Conservation (phyloP, 495 filamentous ascomycete genomes). For the Poronia punctata region DNA sequence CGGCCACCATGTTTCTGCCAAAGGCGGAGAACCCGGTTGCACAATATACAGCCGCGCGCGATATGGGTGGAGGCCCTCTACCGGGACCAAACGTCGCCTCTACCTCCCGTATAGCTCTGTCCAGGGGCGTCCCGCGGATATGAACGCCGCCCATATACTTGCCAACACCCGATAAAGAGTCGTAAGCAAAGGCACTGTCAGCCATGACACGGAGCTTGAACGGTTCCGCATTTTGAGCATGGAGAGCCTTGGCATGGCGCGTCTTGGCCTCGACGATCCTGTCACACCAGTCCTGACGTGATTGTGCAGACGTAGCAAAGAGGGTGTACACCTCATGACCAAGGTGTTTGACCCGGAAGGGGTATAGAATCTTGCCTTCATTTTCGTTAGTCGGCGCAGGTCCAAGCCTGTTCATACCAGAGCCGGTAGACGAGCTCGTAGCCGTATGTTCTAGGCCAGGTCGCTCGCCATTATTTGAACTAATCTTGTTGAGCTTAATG, state of each 20-base stretch:
- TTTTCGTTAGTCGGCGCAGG: slow-evolving; percentile 40
- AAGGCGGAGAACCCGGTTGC: slow-evolving; percentile 79
- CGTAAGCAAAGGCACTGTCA: slow-evolving; percentile 82
- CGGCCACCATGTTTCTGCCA: slow-evolving; percentile 82
- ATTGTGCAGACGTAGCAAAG: slow-evolving; percentile 67
- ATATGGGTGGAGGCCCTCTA: slow-evolving; percentile 65
- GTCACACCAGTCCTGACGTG: slow-evolving; percentile 80
- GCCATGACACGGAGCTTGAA: slow-evolving; percentile 90
- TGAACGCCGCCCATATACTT: slow-evolving; percentile 37
- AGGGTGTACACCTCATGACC: slow-evolving; percentile 84
- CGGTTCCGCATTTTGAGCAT: slow-evolving; percentile 91
- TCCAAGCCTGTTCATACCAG: slow-evolving; percentile 43
- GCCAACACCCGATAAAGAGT: slow-evolving; percentile 49
- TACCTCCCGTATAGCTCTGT: slow-evolving; percentile 83
- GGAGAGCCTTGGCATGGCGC: slow-evolving; percentile 77
- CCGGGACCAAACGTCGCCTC: slow-evolving; percentile 65
- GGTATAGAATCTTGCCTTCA: slow-evolving; percentile 81
- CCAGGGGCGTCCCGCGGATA: slow-evolving; percentile 84
- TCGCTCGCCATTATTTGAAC: slow-evolving; percentile 42
- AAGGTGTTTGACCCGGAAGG: slow-evolving; percentile 96
- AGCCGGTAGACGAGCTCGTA: slow-evolving; percentile 45
- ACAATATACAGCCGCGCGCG: slow-evolving; percentile 81
- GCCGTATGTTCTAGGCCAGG: slow-evolving; percentile 58
- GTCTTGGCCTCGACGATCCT: slow-evolving; percentile 95
- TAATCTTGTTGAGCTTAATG: slow-evolving; percentile 44